These are phyloP conservation scores for Decorospora gaudefroyi DNA, from an alignment of 2,329 filamentous ascomycete genomes.

Conservation along the genomic window DNA sequence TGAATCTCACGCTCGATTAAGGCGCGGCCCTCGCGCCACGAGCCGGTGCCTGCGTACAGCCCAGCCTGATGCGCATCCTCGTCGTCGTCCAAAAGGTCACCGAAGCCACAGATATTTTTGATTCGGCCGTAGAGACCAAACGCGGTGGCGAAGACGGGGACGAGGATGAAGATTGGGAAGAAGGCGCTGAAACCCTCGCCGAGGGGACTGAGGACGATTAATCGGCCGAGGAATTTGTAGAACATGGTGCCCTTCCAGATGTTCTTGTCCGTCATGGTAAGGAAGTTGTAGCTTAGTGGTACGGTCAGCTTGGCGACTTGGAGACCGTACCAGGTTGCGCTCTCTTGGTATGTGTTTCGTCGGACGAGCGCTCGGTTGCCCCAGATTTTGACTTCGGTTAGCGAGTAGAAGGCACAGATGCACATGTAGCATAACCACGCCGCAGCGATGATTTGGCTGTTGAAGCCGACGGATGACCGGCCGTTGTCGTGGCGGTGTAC, in stretches of 20 bases:
- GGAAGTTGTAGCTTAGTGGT: conserved; percentile 92
- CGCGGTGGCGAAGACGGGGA: conserved; percentile 82
- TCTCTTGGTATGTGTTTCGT: conserved; percentile 89
- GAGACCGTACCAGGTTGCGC: conserved; percentile 92
- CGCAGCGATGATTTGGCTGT: conserved; percentile 80
- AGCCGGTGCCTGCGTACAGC: conserved; percentile 70
- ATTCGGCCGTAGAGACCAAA: conserved; percentile 89
- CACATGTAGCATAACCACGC: conserved; percentile 97
- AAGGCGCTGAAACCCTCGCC: conserved; percentile 84
- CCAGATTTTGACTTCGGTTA: conserved; percentile 97
- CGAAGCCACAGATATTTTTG: conserved; percentile 77
- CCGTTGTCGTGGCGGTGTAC: conserved; percentile 75
- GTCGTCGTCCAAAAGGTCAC: conserved; percentile 75
- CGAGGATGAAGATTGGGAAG: conserved; percentile 83
- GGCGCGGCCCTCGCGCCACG: conserved; percentile 89
- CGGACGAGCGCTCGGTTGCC: conserved; percentile 87
- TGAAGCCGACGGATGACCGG: conserved; percentile 78
- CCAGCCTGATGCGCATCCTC: conserved; percentile 65
- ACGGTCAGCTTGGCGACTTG: conserved; percentile 92
- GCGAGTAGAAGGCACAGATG: conserved; percentile 79
- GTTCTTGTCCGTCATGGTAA: conserved; percentile 77
- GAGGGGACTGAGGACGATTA: conserved; percentile 81
- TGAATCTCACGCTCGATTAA: conserved; percentile 81
- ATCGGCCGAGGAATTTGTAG: conserved; percentile 79
- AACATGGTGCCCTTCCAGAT: conserved; percentile 81